Evolutionary conservation across 345 rosid species (phyloP).

Genomic region (Melastoma malabathricum): DNA sequence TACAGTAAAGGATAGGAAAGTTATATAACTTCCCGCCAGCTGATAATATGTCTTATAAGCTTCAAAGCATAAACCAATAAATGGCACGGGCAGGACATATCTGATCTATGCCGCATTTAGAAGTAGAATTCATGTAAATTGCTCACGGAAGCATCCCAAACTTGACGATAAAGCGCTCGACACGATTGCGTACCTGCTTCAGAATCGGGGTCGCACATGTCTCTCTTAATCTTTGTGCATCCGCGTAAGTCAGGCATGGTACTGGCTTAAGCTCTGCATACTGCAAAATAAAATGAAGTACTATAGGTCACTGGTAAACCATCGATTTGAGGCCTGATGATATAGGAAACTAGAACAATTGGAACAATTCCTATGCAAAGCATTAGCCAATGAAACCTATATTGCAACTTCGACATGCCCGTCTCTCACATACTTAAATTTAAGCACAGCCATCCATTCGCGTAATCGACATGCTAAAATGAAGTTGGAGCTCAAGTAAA

Average conservation of each 20-base stretch:
- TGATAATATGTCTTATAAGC: too few species aligned
- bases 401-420: too few species aligned
- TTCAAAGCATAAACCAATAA: too few species aligned
- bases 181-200: constrained; percentile 46
- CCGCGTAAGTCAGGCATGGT: constrained; percentile 70
- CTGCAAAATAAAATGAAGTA: constrained; percentile 23
- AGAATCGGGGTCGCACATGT: constrained; percentile 70
- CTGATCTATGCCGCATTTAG: neutral
- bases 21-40: too few species aligned
- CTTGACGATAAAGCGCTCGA: neutral
- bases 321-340: neutral
- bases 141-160: neutral
- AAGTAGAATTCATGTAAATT: neutral
- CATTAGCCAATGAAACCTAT: too few species aligned
- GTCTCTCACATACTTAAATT: too few species aligned
- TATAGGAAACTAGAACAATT: neutral
- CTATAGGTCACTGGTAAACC: neutral
- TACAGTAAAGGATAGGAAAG: too few species aligned
- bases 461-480: too few species aligned
- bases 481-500: too few species aligned
- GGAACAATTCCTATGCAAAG: too few species aligned
- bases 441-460: too few species aligned
- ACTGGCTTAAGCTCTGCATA: constrained; percentile 97
- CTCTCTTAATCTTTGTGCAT: constrained; percentile 64
- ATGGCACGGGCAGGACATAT: too few species aligned